Evolutionary conservation across 108 stramenopile genomes (phyloP), one percentile per base, ranked within the genome.

Genomic region (Phaeodactylum tricornutum): DNA sequence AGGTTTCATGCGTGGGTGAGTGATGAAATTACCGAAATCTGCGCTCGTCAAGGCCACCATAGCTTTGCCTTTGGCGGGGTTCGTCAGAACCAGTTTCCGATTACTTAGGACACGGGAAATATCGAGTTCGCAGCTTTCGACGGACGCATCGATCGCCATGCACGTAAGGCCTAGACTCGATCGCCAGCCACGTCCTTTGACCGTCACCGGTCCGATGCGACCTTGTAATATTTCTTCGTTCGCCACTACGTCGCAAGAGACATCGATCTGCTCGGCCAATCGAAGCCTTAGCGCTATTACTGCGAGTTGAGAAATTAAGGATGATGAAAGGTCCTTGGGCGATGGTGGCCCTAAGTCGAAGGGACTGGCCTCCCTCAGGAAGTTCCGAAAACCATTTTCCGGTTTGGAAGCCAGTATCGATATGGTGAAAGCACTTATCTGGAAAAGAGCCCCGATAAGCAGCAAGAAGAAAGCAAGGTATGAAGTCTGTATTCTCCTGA

Each of bases 11-110:
- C 67, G 38, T 30, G 77, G 77, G 42, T 79, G 77, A 4, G 72
- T 74, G 16, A 79, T 59, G 32, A 79, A 79, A 42, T 64, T 69
- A 2, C 66, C 68, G 56, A 79, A 79, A 55, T 79, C 77, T n/a
- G 19, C 16, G 0, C 38, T 62, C 46, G 64, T 59, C 39, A 79
- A 40, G 6, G 72, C 72, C 1, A 79, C 49, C 61, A 73, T 68
- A 8, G 77, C 69, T 14, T 50, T 44, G 16, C 77, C 77, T 24
- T 50, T 30, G 23, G 77, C 77, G 19, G 71, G 70, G 19, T 38
- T 49, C 2, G 60, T 74, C 16, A 79, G 39, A 0, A 66, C 50
- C 2, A 79, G 47, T 53, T 74, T 74, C 49, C 48, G 72, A 22
- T 69, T 51, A 0, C 59, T 22, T 0, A 79, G 0, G 1, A 74